These are phyloP conservation scores for Globisporangium yorkense DNA, from an alignment of 352 stramenopile species.

Conservation along the genomic window DNA sequence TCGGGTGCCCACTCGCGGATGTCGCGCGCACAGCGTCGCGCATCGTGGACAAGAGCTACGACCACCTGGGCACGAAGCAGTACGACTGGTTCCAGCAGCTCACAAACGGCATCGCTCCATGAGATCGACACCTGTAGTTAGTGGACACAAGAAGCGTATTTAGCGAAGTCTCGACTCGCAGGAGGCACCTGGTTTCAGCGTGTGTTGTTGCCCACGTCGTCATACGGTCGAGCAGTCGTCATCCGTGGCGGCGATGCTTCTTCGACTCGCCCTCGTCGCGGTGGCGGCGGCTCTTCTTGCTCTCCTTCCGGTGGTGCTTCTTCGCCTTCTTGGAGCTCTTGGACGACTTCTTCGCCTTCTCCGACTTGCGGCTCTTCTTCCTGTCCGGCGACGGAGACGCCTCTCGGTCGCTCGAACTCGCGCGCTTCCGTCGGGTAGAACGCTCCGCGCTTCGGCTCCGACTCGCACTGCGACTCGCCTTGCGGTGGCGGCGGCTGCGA, in stretches of 20 bases:
- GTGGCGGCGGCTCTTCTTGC: conserved; percentile 22
- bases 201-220: too few species aligned
- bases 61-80: conserved; percentile 71
- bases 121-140: not conserved
- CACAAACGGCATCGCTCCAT: conserved; percentile 76
- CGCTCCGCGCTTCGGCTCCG: not conserved
- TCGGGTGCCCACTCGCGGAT: conserved; percentile 43
- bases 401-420: not conserved
- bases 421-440: not conserved
- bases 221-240: not conserved
- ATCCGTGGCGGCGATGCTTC: conserved; percentile 7
- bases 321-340: conserved; percentile 35
- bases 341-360: conserved; percentile 20
- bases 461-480: conserved; percentile 17
- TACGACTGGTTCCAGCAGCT: conserved; percentile 88
- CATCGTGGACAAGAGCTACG: conserved; percentile 72
- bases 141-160: not conserved
- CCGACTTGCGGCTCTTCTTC: conserved; percentile 26
- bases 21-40: conserved; percentile 44
- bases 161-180: too few species aligned
- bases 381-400: conserved; percentile 5
- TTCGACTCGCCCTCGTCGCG: conserved; percentile 20
- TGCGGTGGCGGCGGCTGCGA: conserved; percentile 5
- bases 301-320: conserved; percentile 41
- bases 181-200: too few species aligned